These are phyloP conservation scores for Colletotrichum aenigma DNA, from an alignment of 2,329 filamentous ascomycete genomes.

Conservation along the genomic window DNA sequence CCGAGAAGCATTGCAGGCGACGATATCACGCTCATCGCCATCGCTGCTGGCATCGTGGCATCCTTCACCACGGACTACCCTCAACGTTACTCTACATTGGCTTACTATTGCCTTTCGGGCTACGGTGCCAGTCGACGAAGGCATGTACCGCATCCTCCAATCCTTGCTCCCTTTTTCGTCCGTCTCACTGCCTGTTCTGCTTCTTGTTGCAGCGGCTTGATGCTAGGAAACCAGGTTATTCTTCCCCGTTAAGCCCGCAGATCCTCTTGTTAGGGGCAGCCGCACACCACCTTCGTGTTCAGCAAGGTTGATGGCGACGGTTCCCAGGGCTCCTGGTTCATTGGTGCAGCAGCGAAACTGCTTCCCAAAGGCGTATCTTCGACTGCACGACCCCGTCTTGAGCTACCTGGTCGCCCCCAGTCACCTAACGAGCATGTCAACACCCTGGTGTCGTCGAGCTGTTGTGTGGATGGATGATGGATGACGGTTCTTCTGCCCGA, in stretches of 20 bases:
- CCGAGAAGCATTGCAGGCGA: not conserved
- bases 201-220: not conserved
- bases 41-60: not conserved
- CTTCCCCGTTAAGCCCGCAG: not conserved
- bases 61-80: not conserved
- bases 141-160: not conserved
- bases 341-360: not conserved
- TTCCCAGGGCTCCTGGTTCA: not conserved
- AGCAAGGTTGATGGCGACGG: not conserved
- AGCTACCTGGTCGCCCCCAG: not conserved
- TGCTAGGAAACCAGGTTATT: not conserved
- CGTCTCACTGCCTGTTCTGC: not conserved
- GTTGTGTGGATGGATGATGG: not conserved
- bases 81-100: not conserved
- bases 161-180: not conserved
- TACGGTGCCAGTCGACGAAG: not conserved
- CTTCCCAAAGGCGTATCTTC: not conserved
- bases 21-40: not conserved
- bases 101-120: not conserved
- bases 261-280: not conserved
- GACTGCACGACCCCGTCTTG: not conserved
- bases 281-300: not conserved
- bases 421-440: not conserved
- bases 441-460: not conserved
- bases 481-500: not conserved